Evolutionary conservation across 2,329 filamentous ascomycete species (phyloP), one percentile per base, ranked within the genome.

Genomic region (Clarireedia homoeocarpa): DNA sequence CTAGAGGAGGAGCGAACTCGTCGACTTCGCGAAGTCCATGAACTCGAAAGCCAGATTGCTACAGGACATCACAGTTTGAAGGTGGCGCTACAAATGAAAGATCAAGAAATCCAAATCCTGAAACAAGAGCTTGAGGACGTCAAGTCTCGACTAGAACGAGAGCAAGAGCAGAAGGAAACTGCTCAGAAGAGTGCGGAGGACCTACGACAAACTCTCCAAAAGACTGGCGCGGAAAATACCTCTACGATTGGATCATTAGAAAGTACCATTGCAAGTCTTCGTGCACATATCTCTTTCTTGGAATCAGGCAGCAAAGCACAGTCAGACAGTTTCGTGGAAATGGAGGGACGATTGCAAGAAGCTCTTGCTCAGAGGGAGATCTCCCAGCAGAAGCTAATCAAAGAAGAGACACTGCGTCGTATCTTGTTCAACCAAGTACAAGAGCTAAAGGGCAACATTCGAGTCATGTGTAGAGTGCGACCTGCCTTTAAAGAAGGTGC

Each of bases 381-480:
- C 38, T 84, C 88, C 1, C 84, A 88, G 56, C 83, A 89, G 62
- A 96, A 94, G 68, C 77, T 99, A 27, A 86, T 94, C 60, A 89
- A 86, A 66, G 94, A 97, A 69, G 94, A 99, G 72, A 94, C 89
- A 0, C 77, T 96, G 51, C 84, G 94, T 14, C 83, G 94, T 23
- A 92, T 95, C 64, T 80, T 99, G 0, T 96, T 97, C 75, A 97
- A 97, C 72, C 94, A 95, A 70, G 92, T 99, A 48, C 91, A 99
- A 70, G 94, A 99, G 68, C 81, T 99, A 58, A 96, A 96, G 71
- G 94, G 94, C 65, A 99, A 99, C 69, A 99, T 99, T 66, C 87
- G 94, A 20, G 94, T 99, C 62, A 99, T 99, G 83, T 97, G 92
- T 68, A 85, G 94, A 69, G 92, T 97, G 27, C 86, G 95, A 42